Evolutionary conservation across 2,329 filamentous ascomycete genomes (phyloP), one percentile per base, ranked within the genome.

Genomic region (Colletotrichum musicola): DNA sequence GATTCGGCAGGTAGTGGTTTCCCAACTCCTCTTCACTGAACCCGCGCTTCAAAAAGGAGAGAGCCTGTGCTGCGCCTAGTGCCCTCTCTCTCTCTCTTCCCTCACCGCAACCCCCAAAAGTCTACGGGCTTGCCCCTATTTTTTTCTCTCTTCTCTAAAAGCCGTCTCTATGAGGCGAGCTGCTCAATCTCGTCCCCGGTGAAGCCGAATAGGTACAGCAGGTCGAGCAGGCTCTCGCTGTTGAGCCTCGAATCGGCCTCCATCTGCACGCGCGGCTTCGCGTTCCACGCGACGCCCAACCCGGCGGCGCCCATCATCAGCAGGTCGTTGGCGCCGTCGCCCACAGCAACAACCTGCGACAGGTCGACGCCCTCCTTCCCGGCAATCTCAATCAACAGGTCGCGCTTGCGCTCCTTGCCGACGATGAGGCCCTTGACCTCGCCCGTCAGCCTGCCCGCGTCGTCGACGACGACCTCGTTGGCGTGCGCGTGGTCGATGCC

Each of bases 401-500:
- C 88, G 18, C 88, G 85, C 82, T 96, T 96, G 76, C 90, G 87
- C 81, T 93, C 88, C 64, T 89, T 91, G 75, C 94, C 90, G 10
- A 96, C 91, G 62, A 96, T 94, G 20, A 86, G 82, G 6, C 91
- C 91, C 57, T 88, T 83, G 2, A 94, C 85, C 75, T 94, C 90
- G 22, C 93, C 93, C 0, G 92, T 95, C 47, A 96, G 81, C 30
- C 82, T 84, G 14, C 83, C 84, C 42, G 81, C 82, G 42, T 87
- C 82, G 70, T 89, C 89, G 16, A 92, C 84, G 16, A 90, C 86
- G 0, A 95, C 91, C 74, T 95, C 90, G 79, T 99, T 99, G 47
- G 96, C 96, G 77, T 92, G 89, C 0, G 93, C 94, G 76, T 97
- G 90, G 79, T 98, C 93, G 64, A 99, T 88, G 14, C 93, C 93